Evolutionary conservation across 1,139 yeast genomes (phyloP).

Genomic region (Pichia cactophila): DNA sequence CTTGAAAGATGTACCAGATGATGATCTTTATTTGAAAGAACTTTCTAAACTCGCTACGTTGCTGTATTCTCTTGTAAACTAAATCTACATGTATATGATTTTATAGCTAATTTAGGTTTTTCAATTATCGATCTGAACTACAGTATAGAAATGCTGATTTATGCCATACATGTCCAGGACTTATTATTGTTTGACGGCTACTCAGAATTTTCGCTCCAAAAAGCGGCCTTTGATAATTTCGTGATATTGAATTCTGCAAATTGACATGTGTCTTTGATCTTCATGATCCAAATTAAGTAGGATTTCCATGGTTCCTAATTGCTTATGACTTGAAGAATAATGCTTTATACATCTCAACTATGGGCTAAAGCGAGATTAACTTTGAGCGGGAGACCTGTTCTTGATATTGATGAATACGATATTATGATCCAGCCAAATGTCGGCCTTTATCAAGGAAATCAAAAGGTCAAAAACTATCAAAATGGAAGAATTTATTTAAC

Average conservation of each 20-base stretch:
- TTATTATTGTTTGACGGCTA: no score
- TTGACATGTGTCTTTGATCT: no score
- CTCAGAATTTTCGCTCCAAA: no score
- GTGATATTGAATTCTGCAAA: no score
- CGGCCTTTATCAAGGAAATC: slow-evolving; percentile 66
- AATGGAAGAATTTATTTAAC: slow-evolving; percentile 77
- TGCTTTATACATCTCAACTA: slow-evolving; percentile 10
- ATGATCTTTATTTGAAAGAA: slow-evolving; percentile 32
- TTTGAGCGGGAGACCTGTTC: slow-evolving; percentile 40
- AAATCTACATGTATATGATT: background rate
- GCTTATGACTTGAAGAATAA: slow-evolving; percentile 4
- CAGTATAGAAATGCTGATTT: no score
- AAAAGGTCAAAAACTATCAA: slow-evolving; percentile 57
- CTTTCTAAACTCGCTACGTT: slow-evolving; percentile 40
- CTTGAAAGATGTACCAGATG: slow-evolving; percentile 8
- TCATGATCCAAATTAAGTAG: no score
- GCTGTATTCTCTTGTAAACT: slow-evolving; percentile 4
- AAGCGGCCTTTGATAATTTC: no score
- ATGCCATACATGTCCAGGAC: no score
- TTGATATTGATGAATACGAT: slow-evolving; percentile 35
- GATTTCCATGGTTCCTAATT: background rate
- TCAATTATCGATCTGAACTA: no score
- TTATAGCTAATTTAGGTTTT: no score
- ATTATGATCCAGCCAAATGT: slow-evolving; percentile 45
- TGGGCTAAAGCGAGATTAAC: slow-evolving; percentile 37